phyloP scores from a whole-genome alignment of 441 rosid species.

The Omphalea diandra region DNA sequence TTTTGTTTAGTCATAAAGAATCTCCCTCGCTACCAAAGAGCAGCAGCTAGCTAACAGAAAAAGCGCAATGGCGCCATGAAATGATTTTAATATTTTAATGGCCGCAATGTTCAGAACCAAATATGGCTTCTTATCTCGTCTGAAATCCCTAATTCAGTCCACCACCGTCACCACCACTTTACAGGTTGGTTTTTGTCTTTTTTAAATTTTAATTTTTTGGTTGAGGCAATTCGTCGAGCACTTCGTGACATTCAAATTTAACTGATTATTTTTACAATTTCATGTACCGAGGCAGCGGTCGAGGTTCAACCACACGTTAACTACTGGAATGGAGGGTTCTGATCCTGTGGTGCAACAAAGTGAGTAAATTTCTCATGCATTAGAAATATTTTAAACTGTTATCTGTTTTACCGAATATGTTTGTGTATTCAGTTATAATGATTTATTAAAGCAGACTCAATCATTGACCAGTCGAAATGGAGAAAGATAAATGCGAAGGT shows the following conservation, averaged over 20 bases:
- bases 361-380: conserved; percentile 16
- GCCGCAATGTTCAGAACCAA: conserved; percentile 39
- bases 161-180: no score
- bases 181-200: no score
- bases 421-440: neutral
- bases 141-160: conserved; percentile 43
- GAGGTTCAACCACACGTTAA: conserved; percentile 40
- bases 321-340: conserved; percentile 30
- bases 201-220: conserved; percentile 16
- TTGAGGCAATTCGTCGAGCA: conserved; percentile 54
- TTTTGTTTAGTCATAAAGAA: no score
- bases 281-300: conserved; percentile 34
- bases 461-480: conserved; percentile 65
- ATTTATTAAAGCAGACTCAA: conserved; percentile 26
- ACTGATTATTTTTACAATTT: conserved; percentile 7
- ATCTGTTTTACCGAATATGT: neutral
- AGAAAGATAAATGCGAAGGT: conserved; percentile 48
- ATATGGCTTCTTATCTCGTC: conserved; percentile 32
- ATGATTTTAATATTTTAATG: conserved; percentile 38
- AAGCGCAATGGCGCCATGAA: conserved; percentile 32
- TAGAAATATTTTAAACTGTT: neutral
- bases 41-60: no score
- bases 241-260: conserved; percentile 17
- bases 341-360: conserved; percentile 29
- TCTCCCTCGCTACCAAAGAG: no score